Evolutionary conservation across 176 grass and related monocot species (phyloP).

Genomic region (Alloteropsis semialata): DNA sequence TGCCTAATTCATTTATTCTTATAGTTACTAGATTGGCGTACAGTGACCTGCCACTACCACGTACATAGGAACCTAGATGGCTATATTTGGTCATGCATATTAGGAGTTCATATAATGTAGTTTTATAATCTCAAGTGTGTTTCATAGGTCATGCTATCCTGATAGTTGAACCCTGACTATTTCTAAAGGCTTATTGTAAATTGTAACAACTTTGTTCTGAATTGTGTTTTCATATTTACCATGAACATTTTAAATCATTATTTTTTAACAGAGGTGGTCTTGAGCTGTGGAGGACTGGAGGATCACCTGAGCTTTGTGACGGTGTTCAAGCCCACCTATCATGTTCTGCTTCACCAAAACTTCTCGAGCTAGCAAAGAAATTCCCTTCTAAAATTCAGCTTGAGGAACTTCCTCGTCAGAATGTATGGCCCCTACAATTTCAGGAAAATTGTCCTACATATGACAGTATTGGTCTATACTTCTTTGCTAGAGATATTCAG

Average conservation of each 20-base stretch:
- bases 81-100: no score
- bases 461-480: conserved; percentile 66
- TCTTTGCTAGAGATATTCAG: conserved; percentile 78
- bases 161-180: no score
- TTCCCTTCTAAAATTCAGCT: conserved; percentile 64
- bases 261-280: conserved; percentile 64
- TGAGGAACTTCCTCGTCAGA: conserved; percentile 73
- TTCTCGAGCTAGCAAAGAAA: conserved; percentile 56
- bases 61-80: no score
- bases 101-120: no score
- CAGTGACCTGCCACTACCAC: no score
- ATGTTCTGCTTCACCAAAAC: conserved; percentile 56
- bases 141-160: no score
- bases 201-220: not conserved
- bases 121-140: no score
- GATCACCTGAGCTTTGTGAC: conserved; percentile 55
- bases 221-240: not conserved
- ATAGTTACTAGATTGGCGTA: no score
- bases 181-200: no score
- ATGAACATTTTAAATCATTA: not conserved
- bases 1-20: conserved; percentile 24
- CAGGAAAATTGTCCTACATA: conserved; percentile 52
- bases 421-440: conserved; percentile 65
- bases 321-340: conserved; percentile 88
- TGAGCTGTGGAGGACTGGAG: conserved; percentile 59